A percentile compares a stretch with the other conserved stretches of the same genome.
These are phyloP conservation scores for Beauveria brongniartii DNA, from an alignment of 2,329 filamentous ascomycete genomes.

Conservation along the genomic window DNA sequence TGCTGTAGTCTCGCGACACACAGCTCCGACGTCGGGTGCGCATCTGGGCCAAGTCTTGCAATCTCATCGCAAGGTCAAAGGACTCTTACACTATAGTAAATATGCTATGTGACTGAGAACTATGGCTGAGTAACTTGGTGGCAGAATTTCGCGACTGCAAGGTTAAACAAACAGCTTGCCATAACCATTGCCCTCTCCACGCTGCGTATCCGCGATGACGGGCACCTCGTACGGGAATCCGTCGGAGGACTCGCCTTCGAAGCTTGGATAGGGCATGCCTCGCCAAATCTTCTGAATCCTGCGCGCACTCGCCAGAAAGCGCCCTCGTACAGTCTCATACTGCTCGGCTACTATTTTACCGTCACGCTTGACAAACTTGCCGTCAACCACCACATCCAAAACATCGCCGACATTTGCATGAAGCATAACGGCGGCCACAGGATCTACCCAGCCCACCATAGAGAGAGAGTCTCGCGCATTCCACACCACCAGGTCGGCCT, in stretches of 20 bases:
- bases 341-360: conserved; percentile 21
- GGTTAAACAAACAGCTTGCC: background rate
- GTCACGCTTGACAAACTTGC: conserved; percentile 37
- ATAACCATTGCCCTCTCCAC: background rate
- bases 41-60: no score
- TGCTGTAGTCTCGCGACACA: no score
- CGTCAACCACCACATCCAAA: conserved; percentile 39
- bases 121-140: no score
- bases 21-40: no score
- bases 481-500: conserved; percentile 41
- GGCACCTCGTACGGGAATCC: background rate
- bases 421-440: conserved; percentile 44
- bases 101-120: no score
- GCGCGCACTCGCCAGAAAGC: background rate
- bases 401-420: conserved; percentile 43
- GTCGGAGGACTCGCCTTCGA: background rate
- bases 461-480: conserved; percentile 21
- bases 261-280: background rate
- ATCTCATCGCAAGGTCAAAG: no score
- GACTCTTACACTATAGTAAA: no score
- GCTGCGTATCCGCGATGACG: background rate
- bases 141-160: no score
- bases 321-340: background rate
- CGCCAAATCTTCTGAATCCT: background rate
- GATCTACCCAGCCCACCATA: conserved; percentile 27